These are phyloP conservation scores for Rhizopogon sp. DNA, from an alignment of 768 basidiomycete genomes.

Conservation along the genomic window DNA sequence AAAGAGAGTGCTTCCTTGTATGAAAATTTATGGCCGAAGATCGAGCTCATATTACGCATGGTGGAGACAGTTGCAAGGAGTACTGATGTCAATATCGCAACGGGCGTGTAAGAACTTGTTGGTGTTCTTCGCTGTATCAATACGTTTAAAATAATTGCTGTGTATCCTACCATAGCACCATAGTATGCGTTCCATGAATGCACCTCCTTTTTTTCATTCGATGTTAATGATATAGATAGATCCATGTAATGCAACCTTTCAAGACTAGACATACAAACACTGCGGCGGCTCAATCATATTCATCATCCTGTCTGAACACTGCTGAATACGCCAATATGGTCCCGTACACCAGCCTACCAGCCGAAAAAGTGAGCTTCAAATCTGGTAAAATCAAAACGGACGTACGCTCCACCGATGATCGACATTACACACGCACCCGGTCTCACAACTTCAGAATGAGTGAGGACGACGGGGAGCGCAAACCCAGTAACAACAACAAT, in stretches of 20 bases:
- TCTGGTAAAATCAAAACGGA: slow-evolving; percentile 14
- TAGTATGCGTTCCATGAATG: not conserved
- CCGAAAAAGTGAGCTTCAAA: slow-evolving; percentile 1
- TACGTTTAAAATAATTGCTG: not conserved
- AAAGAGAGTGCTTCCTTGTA: slow-evolving; percentile 18
- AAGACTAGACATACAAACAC: not conserved
- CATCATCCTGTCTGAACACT: slow-evolving; percentile 75
- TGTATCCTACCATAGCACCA: not conserved
- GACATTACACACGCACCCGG: slow-evolving; percentile 90
- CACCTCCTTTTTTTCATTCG: not conserved
- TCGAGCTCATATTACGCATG: slow-evolving; percentile 24
- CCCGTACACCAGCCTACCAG: slow-evolving; percentile 71
- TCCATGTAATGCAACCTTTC: slow-evolving; percentile 11
- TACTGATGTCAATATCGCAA: not conserved
- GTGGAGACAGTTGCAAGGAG: slow-evolving; percentile 21
- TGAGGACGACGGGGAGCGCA: slow-evolving; percentile 85
- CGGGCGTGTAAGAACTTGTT: not conserved
- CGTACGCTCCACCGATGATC: slow-evolving; percentile 86
- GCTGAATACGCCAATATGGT: slow-evolving; percentile 88
- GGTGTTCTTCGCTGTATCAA: not conserved
- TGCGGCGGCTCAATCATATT: slow-evolving; percentile 50
- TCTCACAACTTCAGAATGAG: slow-evolving; percentile 86
- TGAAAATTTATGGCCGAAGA: slow-evolving; percentile 20
- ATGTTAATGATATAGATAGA: slow-evolving; percentile 7
- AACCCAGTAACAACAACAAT: slow-evolving; percentile 91